phyloP scores from a whole-genome alignment of 2,329 filamentous ascomycete species.

The Hortaea werneckii region DNA sequence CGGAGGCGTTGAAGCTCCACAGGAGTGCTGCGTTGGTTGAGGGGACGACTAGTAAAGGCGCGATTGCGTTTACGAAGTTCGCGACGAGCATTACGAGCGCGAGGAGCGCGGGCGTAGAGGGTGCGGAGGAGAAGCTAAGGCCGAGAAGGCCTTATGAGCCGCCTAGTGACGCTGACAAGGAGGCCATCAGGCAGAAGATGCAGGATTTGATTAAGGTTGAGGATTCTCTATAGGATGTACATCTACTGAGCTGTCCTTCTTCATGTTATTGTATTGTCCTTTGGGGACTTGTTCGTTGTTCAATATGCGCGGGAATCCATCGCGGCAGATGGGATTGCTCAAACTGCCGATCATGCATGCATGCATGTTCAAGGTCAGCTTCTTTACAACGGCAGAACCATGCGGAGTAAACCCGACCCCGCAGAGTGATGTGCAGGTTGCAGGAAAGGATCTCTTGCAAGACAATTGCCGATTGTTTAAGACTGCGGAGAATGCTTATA shows the following conservation, averaged over 20 bases:
- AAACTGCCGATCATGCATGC: too few species aligned
- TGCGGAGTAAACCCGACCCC: too few species aligned
- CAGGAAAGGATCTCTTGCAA: too few species aligned
- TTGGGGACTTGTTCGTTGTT: too few species aligned
- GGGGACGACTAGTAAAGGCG: conserved; percentile 48
- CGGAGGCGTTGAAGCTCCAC: conserved; percentile 50
- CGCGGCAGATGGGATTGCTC: too few species aligned
- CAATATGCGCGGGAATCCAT: too few species aligned
- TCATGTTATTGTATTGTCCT: too few species aligned
- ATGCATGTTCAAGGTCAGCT: too few species aligned
- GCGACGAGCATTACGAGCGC: conserved; percentile 52
- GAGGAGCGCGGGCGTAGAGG: conserved; percentile 48
- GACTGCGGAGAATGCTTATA: too few species aligned
- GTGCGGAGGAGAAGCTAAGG: conserved; percentile 47
- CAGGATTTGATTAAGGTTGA: conserved; percentile 33
- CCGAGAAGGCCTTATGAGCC: conserved; percentile 53
- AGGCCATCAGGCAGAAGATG: conserved; percentile 32
- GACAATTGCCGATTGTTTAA: too few species aligned
- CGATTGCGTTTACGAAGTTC: conserved; percentile 56
- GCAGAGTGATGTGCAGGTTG: too few species aligned
- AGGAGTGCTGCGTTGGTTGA: conserved; percentile 51
- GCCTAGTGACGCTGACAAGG: conserved; percentile 34
- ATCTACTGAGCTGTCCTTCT: not conserved
- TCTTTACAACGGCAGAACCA: too few species aligned
- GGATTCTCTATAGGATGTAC: conserved; percentile 16